A percentile compares a stretch with the other conserved stretches of the same genome.
These are phyloP conservation scores for Penicillium expansum DNA, from an alignment of 2,329 filamentous ascomycete species.

Conservation along the genomic window DNA sequence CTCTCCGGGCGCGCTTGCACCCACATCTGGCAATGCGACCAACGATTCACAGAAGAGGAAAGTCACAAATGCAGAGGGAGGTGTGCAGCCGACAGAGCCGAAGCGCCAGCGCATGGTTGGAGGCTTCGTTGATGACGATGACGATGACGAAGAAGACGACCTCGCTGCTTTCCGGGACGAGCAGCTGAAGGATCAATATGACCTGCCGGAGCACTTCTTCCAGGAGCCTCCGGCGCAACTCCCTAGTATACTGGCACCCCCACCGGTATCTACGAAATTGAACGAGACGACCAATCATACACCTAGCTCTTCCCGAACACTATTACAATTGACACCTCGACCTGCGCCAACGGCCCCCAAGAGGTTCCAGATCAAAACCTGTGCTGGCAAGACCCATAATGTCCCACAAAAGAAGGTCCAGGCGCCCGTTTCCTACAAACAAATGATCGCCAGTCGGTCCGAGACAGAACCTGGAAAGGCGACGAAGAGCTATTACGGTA, in stretches of 20 bases:
- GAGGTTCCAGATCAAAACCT: slow-evolving; percentile 44
- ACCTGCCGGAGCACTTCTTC: slow-evolving; percentile 27
- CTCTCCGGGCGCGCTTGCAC: slow-evolving; percentile 37
- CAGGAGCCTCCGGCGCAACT: slow-evolving; percentile 14
- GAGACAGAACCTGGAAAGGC: slow-evolving; percentile 52
- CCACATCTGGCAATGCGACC: slow-evolving; percentile 38
- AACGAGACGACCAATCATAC: not conserved
- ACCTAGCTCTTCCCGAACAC: not conserved
- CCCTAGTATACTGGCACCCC: slow-evolving; percentile 13
- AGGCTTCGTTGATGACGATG: slow-evolving; percentile 44
- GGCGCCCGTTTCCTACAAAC: slow-evolving; percentile 49
- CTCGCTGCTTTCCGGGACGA: slow-evolving; percentile 30
- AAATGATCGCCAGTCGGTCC: slow-evolving; percentile 55
- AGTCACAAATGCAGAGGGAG: slow-evolving; percentile 27
- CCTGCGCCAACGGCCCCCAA: slow-evolving; percentile 15
- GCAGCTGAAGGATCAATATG: slow-evolving; percentile 31
- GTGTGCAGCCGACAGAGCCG: slow-evolving; percentile 28
- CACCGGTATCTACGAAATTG: not conserved
- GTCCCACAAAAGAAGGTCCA: slow-evolving; percentile 41
- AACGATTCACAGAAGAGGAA: slow-evolving; percentile 43
- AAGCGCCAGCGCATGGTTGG: slow-evolving; percentile 44
- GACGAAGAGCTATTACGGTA: slow-evolving; percentile 74
- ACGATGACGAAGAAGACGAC: slow-evolving; percentile 34
- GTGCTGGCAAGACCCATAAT: slow-evolving; percentile 48
- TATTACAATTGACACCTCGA: slow-evolving; percentile 10